Percentiles rank a stretch among this genome's conserved stretches.
Evolutionary conservation across 495 filamentous ascomycete species (phyloP).

Genomic region (Cryomyces minteri): DNA sequence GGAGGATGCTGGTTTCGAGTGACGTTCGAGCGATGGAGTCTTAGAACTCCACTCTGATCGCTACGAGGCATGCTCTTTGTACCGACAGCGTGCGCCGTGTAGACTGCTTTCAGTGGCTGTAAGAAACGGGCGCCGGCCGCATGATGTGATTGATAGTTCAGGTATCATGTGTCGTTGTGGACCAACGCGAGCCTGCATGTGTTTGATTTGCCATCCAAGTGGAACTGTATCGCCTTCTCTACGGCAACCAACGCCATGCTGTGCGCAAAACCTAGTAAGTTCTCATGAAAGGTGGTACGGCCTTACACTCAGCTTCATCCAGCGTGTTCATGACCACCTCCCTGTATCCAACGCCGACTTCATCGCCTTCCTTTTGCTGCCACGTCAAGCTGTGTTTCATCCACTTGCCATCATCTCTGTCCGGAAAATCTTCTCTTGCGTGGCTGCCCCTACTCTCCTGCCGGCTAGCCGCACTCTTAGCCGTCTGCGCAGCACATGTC

Average conservation of each 20-base stretch:
- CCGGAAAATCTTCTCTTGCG: conserved; percentile 86
- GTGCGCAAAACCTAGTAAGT: conserved; percentile 1
- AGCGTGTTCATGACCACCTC: conserved; percentile 58
- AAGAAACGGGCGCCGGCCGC: neutral
- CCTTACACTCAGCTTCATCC: conserved; percentile 78
- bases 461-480: conserved; percentile 62
- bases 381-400: conserved; percentile 96
- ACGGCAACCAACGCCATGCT: no score
- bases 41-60: no score
- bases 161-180: no score
- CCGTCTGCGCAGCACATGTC: conserved; percentile 92
- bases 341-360: conserved; percentile 62
- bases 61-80: no score
- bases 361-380: conserved; percentile 75
- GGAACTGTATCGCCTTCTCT: no score
- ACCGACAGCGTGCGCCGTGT: no score
- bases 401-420: conserved; percentile 86
- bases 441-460: conserved; percentile 93
- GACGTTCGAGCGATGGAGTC: no score
- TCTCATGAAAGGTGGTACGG: conserved; percentile 68
- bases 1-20: no score
- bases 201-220: no score
- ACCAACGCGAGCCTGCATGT: no score
- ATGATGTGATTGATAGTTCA: no score
- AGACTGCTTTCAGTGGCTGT: no score